Conservation (phyloP, 805 yeast species). For the Ogataea nitratoaversa region DNA sequence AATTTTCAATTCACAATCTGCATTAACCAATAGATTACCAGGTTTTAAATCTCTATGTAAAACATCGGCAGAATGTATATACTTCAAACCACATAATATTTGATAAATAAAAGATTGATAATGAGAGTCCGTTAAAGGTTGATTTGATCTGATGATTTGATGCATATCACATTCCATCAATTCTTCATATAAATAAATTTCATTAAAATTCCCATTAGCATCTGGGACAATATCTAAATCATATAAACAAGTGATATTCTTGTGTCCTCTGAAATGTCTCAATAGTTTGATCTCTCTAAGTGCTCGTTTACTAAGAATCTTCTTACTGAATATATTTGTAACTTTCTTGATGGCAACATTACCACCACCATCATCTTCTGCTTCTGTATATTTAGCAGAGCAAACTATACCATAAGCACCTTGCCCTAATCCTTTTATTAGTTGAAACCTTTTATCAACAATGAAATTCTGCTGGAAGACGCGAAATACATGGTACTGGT, state of each 20-base stretch:
- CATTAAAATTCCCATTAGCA: slow-evolving; percentile 70
- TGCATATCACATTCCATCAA: slow-evolving; percentile 99
- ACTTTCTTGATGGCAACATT: slow-evolving; percentile 94
- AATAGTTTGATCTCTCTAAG: slow-evolving; percentile 84
- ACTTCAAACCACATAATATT: slow-evolving; percentile 86
- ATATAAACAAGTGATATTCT: slow-evolving; percentile 90
- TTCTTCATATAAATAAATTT: slow-evolving; percentile 90
- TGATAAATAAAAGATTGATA: slow-evolving; percentile 92
- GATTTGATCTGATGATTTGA: slow-evolving; percentile 91
- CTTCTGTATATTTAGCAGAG: slow-evolving; percentile 77
- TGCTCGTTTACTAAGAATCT: slow-evolving; percentile 87
- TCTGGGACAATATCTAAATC: slow-evolving; percentile 89
- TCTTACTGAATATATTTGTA: slow-evolving; percentile 88
- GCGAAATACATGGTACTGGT: slow-evolving; percentile 33
- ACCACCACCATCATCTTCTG: slow-evolving; percentile 75
- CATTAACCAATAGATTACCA: slow-evolving; percentile 86
- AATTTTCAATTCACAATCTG: slow-evolving; percentile 93
- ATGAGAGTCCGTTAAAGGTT: slow-evolving; percentile 90
- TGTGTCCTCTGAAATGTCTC: slow-evolving; percentile 93
- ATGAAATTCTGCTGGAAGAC: slow-evolving; percentile 89
- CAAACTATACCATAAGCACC: slow-evolving; percentile 98
- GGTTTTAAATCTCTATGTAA: slow-evolving; percentile 94
- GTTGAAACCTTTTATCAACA: slow-evolving; percentile 82
- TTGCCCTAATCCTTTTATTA: slow-evolving; percentile 91
- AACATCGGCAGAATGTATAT: slow-evolving; percentile 93